Evolutionary conservation across 2,329 filamentous ascomycete genomes (phyloP), one percentile per base, ranked within the genome.

Genomic region (Leptographium galeiforme): DNA sequence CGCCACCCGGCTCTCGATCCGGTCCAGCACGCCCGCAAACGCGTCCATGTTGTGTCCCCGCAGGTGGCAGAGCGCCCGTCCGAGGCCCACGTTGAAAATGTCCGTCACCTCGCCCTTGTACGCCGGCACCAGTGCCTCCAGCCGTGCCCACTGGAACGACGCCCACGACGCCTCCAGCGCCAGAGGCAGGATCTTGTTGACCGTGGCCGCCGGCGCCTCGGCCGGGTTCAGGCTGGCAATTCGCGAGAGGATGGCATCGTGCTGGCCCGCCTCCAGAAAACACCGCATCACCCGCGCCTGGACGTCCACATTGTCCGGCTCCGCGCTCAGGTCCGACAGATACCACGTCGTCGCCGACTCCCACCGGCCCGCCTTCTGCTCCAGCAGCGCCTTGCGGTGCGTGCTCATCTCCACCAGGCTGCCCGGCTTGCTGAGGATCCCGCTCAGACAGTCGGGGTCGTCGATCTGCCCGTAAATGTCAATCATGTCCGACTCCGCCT

Each of bases 381-480:
- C 89, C 61, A 94, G 89, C 53, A 96, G 75, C 36, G 96, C 85
- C 64, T 97, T 90, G 64, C 96, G 91, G 56, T 95, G 87, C 50
- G 96, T 84, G 59, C 94, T 87, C n/a, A 97, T 58, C 48, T 59
- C 57, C 19, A 56, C 57, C 16, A 53, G 72, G 12, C 89, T 81
- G 55, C 86, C 85, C 4, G 97, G 73, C 64, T 93, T 86, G 19
- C 89, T 82, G 1, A 91, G 95, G 56, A 98, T 91, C 3, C 93
- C 93, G 64, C 97, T 90, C 38, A 98, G 83, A 1, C 91, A 90
- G 66, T 99, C 93, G 0, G 93, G 94, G 61, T 99, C 93, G 63
- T 99, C 93, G 56, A 99, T 97, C 61, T 96, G 87, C 1, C 89
- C 88, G 67, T 98, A 99, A 18, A 98, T 95, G 52, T 91, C 84